Percentiles rank a stretch among this genome's conserved stretches.
These are phyloP conservation scores for Acacia melanoxylon DNA, from an alignment of 306 rosid genomes.

Conservation along the genomic window DNA sequence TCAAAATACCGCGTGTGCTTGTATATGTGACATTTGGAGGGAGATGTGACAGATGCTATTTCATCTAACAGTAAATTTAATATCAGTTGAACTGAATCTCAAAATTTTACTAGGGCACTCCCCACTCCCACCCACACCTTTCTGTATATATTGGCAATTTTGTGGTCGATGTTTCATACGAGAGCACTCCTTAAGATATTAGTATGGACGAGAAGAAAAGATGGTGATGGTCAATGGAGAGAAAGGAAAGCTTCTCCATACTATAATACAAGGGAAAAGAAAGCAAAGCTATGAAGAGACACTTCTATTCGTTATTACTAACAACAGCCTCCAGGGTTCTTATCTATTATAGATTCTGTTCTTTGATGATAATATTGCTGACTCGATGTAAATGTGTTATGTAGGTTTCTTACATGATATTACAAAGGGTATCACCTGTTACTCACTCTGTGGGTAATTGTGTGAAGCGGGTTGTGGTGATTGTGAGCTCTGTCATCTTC, in stretches of 20 bases:
- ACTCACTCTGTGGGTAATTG: constrained; percentile 94
- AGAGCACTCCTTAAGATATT: neutral
- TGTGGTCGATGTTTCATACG: neutral
- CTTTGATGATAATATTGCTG: constrained; percentile 6
- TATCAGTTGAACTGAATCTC: neutral
- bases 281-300: neutral
- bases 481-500: constrained; percentile 91
- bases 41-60: neutral
- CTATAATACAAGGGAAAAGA: neutral
- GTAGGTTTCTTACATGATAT: constrained; percentile 96
- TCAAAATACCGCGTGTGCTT: constrained; percentile 4
- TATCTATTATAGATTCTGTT: neutral
- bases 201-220: neutral
- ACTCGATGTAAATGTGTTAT: constrained; percentile 26
- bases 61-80: neutral
- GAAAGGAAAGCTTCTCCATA: neutral
- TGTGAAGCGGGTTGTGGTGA: constrained; percentile 92
- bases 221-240: neutral
- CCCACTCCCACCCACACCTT: too few species aligned
- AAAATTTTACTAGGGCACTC: neutral
- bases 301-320: neutral
- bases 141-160: too few species aligned
- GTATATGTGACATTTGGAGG: neutral
- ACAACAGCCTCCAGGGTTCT: neutral
- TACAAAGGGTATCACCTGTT: constrained; percentile 94